Conservation (phyloP, 2,329 filamentous ascomycete genomes). For the Cladosporium sp. region DNA sequence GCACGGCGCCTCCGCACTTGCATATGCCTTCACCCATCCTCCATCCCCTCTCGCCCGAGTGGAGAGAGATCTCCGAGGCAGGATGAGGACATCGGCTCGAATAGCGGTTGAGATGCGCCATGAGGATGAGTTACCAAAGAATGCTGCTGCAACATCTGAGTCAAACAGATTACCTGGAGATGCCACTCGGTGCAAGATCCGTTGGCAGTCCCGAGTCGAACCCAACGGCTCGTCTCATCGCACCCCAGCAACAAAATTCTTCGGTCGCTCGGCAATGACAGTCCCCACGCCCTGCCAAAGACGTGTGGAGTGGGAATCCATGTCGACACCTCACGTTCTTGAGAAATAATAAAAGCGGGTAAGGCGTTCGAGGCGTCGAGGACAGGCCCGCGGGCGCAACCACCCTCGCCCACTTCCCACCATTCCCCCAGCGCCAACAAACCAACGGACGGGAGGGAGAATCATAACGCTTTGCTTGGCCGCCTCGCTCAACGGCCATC, state of each 20-base stretch:
- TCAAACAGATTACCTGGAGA: background rate
- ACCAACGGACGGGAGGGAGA: no score
- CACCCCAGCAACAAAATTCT: background rate
- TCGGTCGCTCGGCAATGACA: background rate
- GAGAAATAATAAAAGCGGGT: no score
- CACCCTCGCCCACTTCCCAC: slow-evolving; percentile 1
- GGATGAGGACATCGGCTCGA: no score
- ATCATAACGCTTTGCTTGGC: slow-evolving; percentile 4
- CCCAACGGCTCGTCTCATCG: background rate
- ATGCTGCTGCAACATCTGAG: background rate
- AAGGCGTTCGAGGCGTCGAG: no score
- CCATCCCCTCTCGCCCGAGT: no score
- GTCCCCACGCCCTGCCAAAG: no score
- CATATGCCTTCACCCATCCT: no score
- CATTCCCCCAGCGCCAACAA: slow-evolving; percentile 4
- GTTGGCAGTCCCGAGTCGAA: background rate
- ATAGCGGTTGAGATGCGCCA: background rate
- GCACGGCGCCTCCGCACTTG: background rate
- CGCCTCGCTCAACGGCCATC: slow-evolving; percentile 7
- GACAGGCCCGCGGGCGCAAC: no score
- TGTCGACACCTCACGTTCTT: no score
- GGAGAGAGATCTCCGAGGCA: no score
- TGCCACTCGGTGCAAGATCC: background rate
- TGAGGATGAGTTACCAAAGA: background rate
- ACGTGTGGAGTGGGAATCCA: background rate